Evolutionary conservation across 176 grass and related monocot species (phyloP), one percentile per base, ranked within the genome.

Genomic region (Avena insularis): DNA sequence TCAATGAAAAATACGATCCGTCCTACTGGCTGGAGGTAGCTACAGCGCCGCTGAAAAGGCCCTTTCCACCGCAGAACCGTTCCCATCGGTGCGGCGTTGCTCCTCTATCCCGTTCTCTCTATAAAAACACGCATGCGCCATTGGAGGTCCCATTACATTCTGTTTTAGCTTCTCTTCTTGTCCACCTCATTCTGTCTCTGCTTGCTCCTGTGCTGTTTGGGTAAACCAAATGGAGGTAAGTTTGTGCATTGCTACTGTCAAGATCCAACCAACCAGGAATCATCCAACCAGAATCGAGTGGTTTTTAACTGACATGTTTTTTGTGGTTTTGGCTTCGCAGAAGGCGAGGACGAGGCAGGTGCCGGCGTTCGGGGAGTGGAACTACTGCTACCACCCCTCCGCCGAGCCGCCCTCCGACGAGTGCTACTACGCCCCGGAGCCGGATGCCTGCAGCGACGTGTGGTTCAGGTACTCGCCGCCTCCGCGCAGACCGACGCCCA

Each of bases 321-420:
- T 43, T 43, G 38, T 71, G 36, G 68, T 21, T 45, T 71, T 63
- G 60, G 9, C 7, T 77, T 46, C 21, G 60, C 71, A 56, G 56
- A 83, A 48, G 49, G 53, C 62, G 12, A 82, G 83, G 78, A 13
- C 59, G 77, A 16, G 83, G 20, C 88, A 85, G 77, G 83, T 85
- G 68, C 77, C 71, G 43, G 62, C 88, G 51, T 90, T 90, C 62
- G 83, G 88, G 71, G 88, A 82, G 83, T 86, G 88, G 88, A 86
- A 90, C 88, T 86, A 90, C 88, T 81, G 19, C 84, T 71, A 36
- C 88, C 36, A 81, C 78, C 27, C 23, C 71, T 1, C 71, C 65
- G 50, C 23, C 9, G 68, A 36, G 49, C 83, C 35, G 58, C 72
- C 50, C 43, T 15, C 79, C 57, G 67, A 57, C 14, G 77, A 48